Evolutionary conservation across 1,284 basidiomycete genomes (phyloP), one percentile per base, ranked within the genome.

Genomic region (Trichosporon coremiiforme): DNA sequence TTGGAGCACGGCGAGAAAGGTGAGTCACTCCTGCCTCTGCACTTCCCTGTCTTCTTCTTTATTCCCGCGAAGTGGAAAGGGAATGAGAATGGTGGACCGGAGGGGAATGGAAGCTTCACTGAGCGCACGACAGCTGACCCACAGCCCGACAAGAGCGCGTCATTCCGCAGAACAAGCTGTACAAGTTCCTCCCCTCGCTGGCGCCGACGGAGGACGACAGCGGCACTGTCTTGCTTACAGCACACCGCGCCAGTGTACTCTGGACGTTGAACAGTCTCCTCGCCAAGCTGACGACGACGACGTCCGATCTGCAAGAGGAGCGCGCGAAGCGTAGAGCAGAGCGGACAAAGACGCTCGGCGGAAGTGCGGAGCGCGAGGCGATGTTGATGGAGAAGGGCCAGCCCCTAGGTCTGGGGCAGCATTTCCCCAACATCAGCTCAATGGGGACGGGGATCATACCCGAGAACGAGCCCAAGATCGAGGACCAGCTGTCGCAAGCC

Each of bases 271-370:
- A 85, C 66, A 79, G 80, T 53, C 76, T 81, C 9, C 79, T 88
- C 13, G 83, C 86, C 1, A 76, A 78, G 60, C 80, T 86, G 15
- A 83, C 83, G 0, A 75, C 83, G 4, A 73, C 77, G 7, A 84
- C 86, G 66, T 78, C 85, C 22, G 77, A 83, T 64, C 80, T 87
- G 77, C 87, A 88, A 73, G 86, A 87, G 73, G 82, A 84, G 68
- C 78, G 85, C 17, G 81, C 82, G 9, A 77, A 79, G 69, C 78
- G 85, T 13, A 77, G 84, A 0, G 76, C 76, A 20, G 83, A 84
- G 71, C 72, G 82, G 10, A 74, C 70, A 5, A 72, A 75, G 47
- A 81, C 78, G 2, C 72, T 84, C 6, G 83, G 83, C 20, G 79
- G 76, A 5, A 74, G 75, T 9, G 81, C 81, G 0, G 71, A 71